Evolutionary conservation across 495 filamentous ascomycete genomes (phyloP).

Genomic region (Chaetomium fimeti): DNA sequence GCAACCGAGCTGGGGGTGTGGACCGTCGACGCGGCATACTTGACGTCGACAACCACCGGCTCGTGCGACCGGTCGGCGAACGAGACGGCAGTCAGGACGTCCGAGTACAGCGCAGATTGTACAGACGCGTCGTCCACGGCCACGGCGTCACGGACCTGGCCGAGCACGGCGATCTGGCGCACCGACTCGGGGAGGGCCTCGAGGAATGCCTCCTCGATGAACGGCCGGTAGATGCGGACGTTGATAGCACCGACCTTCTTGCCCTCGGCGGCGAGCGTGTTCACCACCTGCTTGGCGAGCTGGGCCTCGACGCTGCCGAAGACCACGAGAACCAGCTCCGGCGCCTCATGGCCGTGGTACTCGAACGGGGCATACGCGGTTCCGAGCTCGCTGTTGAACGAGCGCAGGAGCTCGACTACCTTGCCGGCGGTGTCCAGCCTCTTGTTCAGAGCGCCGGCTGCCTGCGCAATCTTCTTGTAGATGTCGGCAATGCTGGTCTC

Average conservation of each 20-base stretch:
- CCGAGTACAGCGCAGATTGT: constrained; percentile 81
- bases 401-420: constrained; percentile 67
- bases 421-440: constrained; percentile 72
- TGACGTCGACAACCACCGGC: constrained; percentile 72
- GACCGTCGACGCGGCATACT: constrained; percentile 76
- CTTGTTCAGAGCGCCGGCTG: constrained; percentile 61
- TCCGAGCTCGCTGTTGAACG: constrained; percentile 89
- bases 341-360: constrained; percentile 78
- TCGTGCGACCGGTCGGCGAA: constrained; percentile 64
- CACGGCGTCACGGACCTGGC: constrained; percentile 54
- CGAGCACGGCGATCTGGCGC: constrained; percentile 66
- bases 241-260: constrained; percentile 80
- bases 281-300: constrained; percentile 76
- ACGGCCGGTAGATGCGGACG: constrained; percentile 90
- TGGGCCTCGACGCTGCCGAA: constrained; percentile 91
- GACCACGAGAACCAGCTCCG: constrained; percentile 79
- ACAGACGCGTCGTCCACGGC: constrained; percentile 65
- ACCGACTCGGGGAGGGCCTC: constrained; percentile 71
- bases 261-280: constrained; percentile 66
- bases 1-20: constrained; percentile 75
- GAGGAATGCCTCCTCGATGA: constrained; percentile 90
- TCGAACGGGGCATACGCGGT: constrained; percentile 92
- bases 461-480: constrained; percentile 66
- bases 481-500: constrained; percentile 64
- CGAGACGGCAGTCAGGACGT: constrained; percentile 79